These are phyloP conservation scores for Eucalyptus grandis DNA, from an alignment of 345 rosid species.

Conservation along the genomic window DNA sequence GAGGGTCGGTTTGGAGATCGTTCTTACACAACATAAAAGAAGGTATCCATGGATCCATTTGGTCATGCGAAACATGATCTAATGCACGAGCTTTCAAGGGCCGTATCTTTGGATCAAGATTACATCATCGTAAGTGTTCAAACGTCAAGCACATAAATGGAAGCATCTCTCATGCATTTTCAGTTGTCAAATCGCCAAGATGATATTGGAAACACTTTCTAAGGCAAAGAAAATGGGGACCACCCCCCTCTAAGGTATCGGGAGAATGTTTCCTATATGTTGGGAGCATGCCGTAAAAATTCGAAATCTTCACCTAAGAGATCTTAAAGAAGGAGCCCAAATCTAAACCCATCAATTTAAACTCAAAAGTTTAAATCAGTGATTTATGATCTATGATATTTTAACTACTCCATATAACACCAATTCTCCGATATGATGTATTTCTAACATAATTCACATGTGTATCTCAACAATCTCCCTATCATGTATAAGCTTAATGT, in stretches of 20 bases:
- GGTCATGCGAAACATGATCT: not conserved
- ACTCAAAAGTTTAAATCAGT: not conserved
- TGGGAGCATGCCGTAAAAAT: accelerated
- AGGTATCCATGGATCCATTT: not conserved
- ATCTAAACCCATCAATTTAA: not conserved
- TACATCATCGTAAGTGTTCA: not conserved
- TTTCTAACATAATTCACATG: not conserved
- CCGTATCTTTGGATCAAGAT: not conserved
- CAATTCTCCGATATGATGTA: not conserved
- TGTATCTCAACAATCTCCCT: not conserved
- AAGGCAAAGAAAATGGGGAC: not conserved
- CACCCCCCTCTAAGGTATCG: not conserved
- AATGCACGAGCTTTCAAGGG: not conserved
- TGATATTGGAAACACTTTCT: not conserved
- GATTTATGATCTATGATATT: not conserved
- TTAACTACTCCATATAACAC: not conserved
- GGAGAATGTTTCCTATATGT: not conserved
- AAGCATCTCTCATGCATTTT: not conserved
- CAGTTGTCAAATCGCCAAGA: not conserved
- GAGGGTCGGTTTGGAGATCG: not conserved
- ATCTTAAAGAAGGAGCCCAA: not conserved
- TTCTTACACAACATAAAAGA: not conserved
- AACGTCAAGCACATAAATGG: not conserved
- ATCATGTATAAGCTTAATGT: not conserved
- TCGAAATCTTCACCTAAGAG: not conserved